These are phyloP conservation scores for Daldinia loculata DNA, from an alignment of 495 filamentous ascomycete genomes.

Conservation along the genomic window DNA sequence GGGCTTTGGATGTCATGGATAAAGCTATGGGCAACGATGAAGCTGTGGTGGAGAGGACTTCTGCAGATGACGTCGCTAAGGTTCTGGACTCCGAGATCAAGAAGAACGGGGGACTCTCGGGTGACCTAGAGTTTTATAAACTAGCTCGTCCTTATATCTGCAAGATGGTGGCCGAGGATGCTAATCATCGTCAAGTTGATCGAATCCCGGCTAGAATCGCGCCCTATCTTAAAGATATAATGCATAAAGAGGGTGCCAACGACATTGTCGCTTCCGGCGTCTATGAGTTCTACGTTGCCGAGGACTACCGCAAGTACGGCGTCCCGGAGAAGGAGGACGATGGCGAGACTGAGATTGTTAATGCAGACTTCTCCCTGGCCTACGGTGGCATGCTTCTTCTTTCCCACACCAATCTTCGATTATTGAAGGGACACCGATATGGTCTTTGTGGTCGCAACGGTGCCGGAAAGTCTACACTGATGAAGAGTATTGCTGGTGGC, in stretches of 20 bases:
- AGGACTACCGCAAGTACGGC: slow-evolving; percentile 87
- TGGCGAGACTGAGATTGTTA: slow-evolving; percentile 89
- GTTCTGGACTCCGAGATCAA: slow-evolving; percentile 79
- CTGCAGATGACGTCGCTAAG: slow-evolving; percentile 76
- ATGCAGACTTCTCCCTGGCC: slow-evolving; percentile 95
- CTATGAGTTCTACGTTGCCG: slow-evolving; percentile 75
- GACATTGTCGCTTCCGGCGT: slow-evolving; percentile 70
- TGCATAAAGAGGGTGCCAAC: slow-evolving; percentile 63
- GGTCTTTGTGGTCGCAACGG: slow-evolving; percentile 97
- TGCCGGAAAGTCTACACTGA: slow-evolving; percentile 96
- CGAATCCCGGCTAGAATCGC: slow-evolving; percentile 71
- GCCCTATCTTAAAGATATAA: slow-evolving; percentile 79
- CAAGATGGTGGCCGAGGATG: slow-evolving; percentile 87
- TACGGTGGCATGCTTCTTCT: slow-evolving; percentile 99
- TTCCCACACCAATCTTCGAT: slow-evolving; percentile 92
- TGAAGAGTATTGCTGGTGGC: slow-evolving; percentile 93
- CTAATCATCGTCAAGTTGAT: slow-evolving; percentile 80
- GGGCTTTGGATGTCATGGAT: slow-evolving; percentile 86
- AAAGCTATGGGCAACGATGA: slow-evolving; percentile 87
- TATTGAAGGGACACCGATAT: slow-evolving; percentile 96
- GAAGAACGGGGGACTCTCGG: slow-evolving; percentile 67
- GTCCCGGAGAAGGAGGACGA: slow-evolving; percentile 85
- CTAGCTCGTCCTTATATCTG: slow-evolving; percentile 77
- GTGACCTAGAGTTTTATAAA: slow-evolving; percentile 71
- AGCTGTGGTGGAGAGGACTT: slow-evolving; percentile 72